A percentile compares a stretch with the other conserved stretches of the same genome.
Evolutionary conservation across 176 grass and related monocot species (phyloP).

Genomic region (Phragmites australis): DNA sequence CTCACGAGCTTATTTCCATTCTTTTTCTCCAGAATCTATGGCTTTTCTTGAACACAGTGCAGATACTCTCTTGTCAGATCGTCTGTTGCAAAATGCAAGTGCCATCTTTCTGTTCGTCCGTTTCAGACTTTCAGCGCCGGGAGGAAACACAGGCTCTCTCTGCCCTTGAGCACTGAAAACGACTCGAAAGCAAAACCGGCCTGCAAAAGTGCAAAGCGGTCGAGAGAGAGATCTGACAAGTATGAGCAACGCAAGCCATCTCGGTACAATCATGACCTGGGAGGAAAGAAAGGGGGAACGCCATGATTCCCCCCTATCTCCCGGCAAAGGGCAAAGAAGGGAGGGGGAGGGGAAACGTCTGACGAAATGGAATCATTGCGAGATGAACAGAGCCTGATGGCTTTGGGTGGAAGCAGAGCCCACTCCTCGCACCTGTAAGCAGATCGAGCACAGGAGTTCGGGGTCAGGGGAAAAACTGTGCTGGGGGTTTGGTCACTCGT

Average conservation of each 20-base stretch:
- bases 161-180: not conserved
- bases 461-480: too few species aligned
- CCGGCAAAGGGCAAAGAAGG: not conserved
- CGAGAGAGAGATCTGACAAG: not conserved
- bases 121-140: too few species aligned
- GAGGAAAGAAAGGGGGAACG: not conserved
- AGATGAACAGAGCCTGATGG: too few species aligned
- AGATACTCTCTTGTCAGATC: not conserved
- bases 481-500: too few species aligned
- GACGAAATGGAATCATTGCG: constrained; percentile 6
- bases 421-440: too few species aligned
- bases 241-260: constrained; percentile 39
- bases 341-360: not conserved
- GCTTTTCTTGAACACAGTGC: not conserved
- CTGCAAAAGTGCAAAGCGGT: not conserved
- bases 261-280: constrained; percentile 23
- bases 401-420: too few species aligned
- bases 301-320: constrained; percentile 23
- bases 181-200: not conserved
- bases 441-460: too few species aligned
- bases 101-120: too few species aligned
- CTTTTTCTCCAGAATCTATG: not conserved
- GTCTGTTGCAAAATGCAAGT: not conserved
- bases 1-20: not conserved
- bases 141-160: not conserved